Evolutionary conservation across 208 protist species (phyloP).

Genomic region (Blechomonas ayalai): DNA sequence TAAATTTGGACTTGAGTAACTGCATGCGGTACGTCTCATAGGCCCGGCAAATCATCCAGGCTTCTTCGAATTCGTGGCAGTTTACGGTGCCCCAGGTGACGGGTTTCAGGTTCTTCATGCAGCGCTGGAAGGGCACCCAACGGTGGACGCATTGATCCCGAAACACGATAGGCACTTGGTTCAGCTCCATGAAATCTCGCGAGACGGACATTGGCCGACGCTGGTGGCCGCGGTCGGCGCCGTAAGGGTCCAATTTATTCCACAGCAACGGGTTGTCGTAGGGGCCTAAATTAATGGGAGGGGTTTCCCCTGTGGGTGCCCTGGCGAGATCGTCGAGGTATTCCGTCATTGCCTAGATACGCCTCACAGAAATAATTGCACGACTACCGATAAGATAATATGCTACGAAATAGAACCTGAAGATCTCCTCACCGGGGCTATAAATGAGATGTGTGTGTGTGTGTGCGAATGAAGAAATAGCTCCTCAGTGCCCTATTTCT

Average conservation of each 20-base stretch:
- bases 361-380: too few relatives aligned
- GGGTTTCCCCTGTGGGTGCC: constrained; percentile 48
- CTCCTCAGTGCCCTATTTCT: too few relatives aligned
- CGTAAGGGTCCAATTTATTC: constrained; percentile 88
- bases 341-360: constrained; percentile 88
- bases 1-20: constrained; percentile 86
- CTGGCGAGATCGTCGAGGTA: constrained; percentile 70
- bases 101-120: constrained; percentile 79
- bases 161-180: constrained; percentile 79
- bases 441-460: too few relatives aligned
- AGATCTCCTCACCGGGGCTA: too few relatives aligned
- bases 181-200: constrained; percentile 84
- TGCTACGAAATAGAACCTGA: too few relatives aligned
- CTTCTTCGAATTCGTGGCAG: constrained; percentile 87
- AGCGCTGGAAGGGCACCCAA: constrained; percentile 77
- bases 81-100: constrained; percentile 82
- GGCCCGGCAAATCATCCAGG: constrained; percentile 83
- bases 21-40: constrained; percentile 85
- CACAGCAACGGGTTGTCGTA: constrained; percentile 89
- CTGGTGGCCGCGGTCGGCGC: constrained; percentile 86
- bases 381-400: too few relatives aligned
- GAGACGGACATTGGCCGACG: constrained; percentile 85
- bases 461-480: too few relatives aligned
- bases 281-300: constrained; percentile 82
- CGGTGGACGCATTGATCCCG: constrained; percentile 89